Percentiles rank a stretch among this genome's conserved stretches.
Evolutionary conservation across 495 filamentous ascomycete species (phyloP).

Genomic region (Cercophora newfieldiana): DNA sequence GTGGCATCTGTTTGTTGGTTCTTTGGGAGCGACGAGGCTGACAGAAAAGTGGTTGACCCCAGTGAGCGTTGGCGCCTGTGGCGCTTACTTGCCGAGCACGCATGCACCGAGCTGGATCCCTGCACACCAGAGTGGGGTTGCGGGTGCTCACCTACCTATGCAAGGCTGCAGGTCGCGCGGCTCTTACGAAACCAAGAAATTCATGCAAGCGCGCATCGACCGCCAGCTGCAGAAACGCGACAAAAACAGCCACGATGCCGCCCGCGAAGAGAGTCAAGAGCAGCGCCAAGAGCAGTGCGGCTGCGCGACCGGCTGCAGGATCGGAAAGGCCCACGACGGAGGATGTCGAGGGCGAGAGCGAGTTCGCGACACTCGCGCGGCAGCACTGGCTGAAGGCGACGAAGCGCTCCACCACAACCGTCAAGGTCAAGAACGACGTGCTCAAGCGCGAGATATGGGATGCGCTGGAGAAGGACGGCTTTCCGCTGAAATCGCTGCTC

Average conservation of each 20-base stretch:
- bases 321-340: conserved; percentile 42
- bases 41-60: neutral
- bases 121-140: neutral
- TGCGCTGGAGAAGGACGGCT: conserved; percentile 75
- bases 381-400: conserved; percentile 74
- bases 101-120: neutral
- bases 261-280: conserved; percentile 52
- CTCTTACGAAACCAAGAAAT: conserved; percentile 8
- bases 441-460: conserved; percentile 92
- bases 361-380: conserved; percentile 79
- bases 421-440: conserved; percentile 81
- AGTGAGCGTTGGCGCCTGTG: neutral
- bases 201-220: conserved; percentile 22
- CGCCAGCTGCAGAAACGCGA: conserved; percentile 17
- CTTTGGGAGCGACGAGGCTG: neutral
- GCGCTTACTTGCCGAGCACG: neutral
- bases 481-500: conserved; percentile 73
- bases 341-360: conserved; percentile 69
- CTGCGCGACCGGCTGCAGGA: conserved; percentile 38
- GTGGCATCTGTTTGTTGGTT: neutral
- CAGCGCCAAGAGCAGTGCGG: conserved; percentile 44
- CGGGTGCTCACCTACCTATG: conserved; percentile 12
- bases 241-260: conserved; percentile 40
- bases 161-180: conserved; percentile 15
- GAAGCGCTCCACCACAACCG: conserved; percentile 52